Evolutionary conservation across 176 grass and related monocot species (phyloP), one percentile per base, ranked within the genome.

Genomic region (Pontederia crassipes): DNA sequence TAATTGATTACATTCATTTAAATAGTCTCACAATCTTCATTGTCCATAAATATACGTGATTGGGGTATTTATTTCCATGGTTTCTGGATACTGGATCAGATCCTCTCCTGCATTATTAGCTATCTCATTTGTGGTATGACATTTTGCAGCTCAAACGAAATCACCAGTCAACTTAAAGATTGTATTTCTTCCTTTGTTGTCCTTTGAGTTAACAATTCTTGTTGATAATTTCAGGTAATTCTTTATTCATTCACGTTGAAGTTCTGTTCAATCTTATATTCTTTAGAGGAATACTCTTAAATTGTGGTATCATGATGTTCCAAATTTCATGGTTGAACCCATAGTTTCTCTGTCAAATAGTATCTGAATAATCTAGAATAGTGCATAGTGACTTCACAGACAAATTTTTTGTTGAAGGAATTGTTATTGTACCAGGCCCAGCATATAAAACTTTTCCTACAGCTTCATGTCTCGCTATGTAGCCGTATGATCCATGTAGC

Each of bases 211-310:
- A 40, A 40, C 32, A 40, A 40, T 40, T 40, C 32, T 40, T 40
- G 32, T 40, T 7, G 76, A 85, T 69, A 90, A 85, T 48, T 82
- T 90, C 76, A 82, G 82, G 87, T 89, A 52, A 68, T 64, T 11
- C 18, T 40, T 45, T 46, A 15, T 54, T 72, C 51, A 12, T 54
- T 54, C n/a, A 15, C n/a, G 11, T 53, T 54, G 51, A 17, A 15
- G 1, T 54, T 54, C 5, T 54, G 11, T 54, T 12, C 8, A 54
- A 12, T 15, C 12, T 6, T 54, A 20, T 17, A 20, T 13, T 1
- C 12, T 47, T 49, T 40, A 40, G 4, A 40, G 6, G 2, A 2
- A 40, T 6, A 11, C 24, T 12, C 13, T 13, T 61, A 15, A 15
- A 14, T 52, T 15, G 9, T 8, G 7, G 5, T 12, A 54, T 15